Conservation (phyloP, 1,284 basidiomycete species). For the Coniophora puteana region DNA sequence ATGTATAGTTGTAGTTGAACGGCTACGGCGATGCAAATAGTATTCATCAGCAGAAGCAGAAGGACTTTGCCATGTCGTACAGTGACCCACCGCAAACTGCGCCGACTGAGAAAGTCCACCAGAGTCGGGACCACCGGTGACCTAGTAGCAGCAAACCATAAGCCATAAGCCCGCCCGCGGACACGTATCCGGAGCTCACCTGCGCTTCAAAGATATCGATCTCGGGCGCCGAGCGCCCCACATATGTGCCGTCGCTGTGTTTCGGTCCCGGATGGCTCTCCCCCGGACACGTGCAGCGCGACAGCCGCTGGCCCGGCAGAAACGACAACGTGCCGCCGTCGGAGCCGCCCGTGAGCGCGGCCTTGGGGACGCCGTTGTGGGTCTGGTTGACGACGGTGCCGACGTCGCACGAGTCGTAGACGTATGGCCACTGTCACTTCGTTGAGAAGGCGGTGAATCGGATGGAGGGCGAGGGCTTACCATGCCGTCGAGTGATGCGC, state of each 20-base stretch:
- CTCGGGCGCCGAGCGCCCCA: slow-evolving; percentile 65
- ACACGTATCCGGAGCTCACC: slow-evolving; percentile 37
- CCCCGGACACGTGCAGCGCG: slow-evolving; percentile 62
- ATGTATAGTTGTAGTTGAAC: slow-evolving; percentile 28
- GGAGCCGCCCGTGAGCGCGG: slow-evolving; percentile 39
- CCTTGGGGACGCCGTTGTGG: slow-evolving; percentile 31
- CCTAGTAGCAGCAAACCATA: slow-evolving; percentile 27
- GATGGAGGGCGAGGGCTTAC: slow-evolving; percentile 17
- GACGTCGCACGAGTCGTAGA: slow-evolving; percentile 53
- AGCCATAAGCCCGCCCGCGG: slow-evolving; percentile 8
- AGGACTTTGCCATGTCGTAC: slow-evolving; percentile 6
- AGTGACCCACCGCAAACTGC: too few relatives aligned
- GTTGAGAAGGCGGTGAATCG: too few relatives aligned
- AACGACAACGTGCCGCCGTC: slow-evolving; percentile 42
- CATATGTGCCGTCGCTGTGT: slow-evolving; percentile 44
- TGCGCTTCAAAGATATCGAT: slow-evolving; percentile 69
- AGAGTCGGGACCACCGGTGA: too few relatives aligned
- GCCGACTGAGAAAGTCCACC: slow-evolving; percentile 47
- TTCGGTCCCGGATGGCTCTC: slow-evolving; percentile 66
- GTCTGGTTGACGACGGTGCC: slow-evolving; percentile 58
- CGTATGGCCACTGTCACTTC: slow-evolving; percentile 38
- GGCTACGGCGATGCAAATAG: slow-evolving; percentile 20
- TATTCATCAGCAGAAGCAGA: background rate
- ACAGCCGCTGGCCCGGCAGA: slow-evolving; percentile 56
- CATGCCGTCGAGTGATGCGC: slow-evolving; percentile 60